A percentile compares a stretch with the other conserved stretches of the same genome.
Evolutionary conservation across 2,329 filamentous ascomycete species (phyloP).

Genomic region (Byssochlamys sp.): DNA sequence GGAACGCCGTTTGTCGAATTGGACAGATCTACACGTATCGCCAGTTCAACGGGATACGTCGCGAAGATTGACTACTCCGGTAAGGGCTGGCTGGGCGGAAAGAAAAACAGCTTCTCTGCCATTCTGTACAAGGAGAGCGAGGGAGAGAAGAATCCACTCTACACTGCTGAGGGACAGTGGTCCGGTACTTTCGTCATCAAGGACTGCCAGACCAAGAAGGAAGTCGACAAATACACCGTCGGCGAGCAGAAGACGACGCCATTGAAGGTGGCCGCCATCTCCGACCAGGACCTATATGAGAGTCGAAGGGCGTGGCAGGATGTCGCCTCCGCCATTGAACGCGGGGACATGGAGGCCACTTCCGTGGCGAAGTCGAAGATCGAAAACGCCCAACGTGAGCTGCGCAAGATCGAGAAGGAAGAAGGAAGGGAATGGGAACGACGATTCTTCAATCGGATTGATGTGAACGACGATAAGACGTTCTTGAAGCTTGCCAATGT

Average conservation of each 20-base stretch:
- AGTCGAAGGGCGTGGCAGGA: conserved; percentile 78
- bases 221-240: conserved; percentile 54
- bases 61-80: conserved; percentile 87
- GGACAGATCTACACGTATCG: conserved; percentile 74
- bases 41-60: conserved; percentile 75
- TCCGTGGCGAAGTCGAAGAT: conserved; percentile 75
- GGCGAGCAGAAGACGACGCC: conserved; percentile 51
- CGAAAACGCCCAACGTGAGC: conserved; percentile 74
- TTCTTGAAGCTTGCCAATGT: conserved; percentile 36
- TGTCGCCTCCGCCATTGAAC: conserved; percentile 69
- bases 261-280: conserved; percentile 61
- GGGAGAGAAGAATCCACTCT: conserved; percentile 59
- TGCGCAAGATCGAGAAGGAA: conserved; percentile 63
- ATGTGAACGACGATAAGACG: conserved; percentile 26
- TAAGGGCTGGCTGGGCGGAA: conserved; percentile 87
- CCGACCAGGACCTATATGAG: conserved; percentile 77
- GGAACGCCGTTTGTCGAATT: conserved; percentile 75
- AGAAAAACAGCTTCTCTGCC: conserved; percentile 84
- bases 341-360: conserved; percentile 74
- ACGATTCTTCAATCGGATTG: conserved; percentile 59
- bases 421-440: conserved; percentile 71
- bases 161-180: conserved; percentile 85
- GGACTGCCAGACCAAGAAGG: conserved; percentile 47
- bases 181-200: conserved; percentile 71
- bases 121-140: conserved; percentile 58